Conservation (phyloP, 1,139 yeast species). For the Nakaseomyces bracarensis region DNA sequence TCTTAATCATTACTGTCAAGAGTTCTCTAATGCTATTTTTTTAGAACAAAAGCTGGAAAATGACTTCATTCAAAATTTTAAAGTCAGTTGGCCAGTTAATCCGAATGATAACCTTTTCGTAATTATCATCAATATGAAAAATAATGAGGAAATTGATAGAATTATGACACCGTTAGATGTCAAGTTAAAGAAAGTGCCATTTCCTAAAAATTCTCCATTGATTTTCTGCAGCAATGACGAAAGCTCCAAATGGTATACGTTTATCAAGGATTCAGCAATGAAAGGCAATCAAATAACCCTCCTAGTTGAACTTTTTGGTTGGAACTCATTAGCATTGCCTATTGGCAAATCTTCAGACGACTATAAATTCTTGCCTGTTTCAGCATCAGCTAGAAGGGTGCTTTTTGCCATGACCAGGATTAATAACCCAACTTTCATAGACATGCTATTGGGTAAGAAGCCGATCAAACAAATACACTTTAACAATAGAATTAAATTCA, state of each 20-base stretch:
- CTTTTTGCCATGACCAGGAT: constrained; percentile 56
- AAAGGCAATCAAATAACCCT: constrained; percentile 36
- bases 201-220: constrained; percentile 39
- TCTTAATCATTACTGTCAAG: constrained; percentile 46
- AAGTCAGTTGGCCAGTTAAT: constrained; percentile 48
- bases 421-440: constrained; percentile 48
- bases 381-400: constrained; percentile 54
- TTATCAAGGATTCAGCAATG: constrained; percentile 34
- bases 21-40: constrained; percentile 53
- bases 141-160: constrained; percentile 32
- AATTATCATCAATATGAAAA: constrained; percentile 33
- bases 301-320: constrained; percentile 45
- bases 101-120: constrained; percentile 37
- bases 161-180: constrained; percentile 35
- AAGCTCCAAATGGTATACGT: constrained; percentile 41
- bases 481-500: constrained; percentile 44
- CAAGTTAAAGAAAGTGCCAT: constrained; percentile 36
- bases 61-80: constrained; percentile 41
- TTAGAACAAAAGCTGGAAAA: constrained; percentile 48
- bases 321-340: constrained; percentile 52
- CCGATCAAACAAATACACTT: constrained; percentile 53
- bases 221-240: constrained; percentile 36
- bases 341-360: constrained; percentile 24
- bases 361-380: constrained; percentile 51
- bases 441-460: constrained; percentile 52